Percentiles rank a stretch among this genome's conserved stretches.
Conservation (phyloP, 768 basidiomycete species). For the Suillus americanus region DNA sequence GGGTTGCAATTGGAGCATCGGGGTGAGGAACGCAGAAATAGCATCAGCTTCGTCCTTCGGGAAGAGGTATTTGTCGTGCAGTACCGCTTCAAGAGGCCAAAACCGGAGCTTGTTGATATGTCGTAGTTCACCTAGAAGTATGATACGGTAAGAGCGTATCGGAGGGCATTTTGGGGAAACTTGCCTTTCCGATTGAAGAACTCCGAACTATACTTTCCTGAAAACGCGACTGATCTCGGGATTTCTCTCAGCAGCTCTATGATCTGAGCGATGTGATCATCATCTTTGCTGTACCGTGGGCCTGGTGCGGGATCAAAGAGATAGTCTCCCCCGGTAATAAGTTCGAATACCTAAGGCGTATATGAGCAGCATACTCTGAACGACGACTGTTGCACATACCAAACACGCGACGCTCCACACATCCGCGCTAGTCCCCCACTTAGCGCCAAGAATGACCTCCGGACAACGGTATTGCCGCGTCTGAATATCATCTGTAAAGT, state of each 20-base stretch:
- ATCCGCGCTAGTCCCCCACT: constrained; percentile 95
- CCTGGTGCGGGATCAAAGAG: constrained; percentile 97
- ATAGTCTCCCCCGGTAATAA: constrained; percentile 96
- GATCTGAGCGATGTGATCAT: constrained; percentile 97
- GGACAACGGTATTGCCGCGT: constrained; percentile 97
- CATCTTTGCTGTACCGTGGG: constrained; percentile 93
- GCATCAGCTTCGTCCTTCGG: constrained; percentile 77
- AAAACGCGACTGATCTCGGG: constrained; percentile 77
- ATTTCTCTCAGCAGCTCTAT: constrained; percentile 94
- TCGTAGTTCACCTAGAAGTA: constrained; percentile 68
- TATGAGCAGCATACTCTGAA: constrained; percentile 1
- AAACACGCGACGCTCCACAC: constrained; percentile 97
- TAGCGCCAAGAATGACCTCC: constrained; percentile 94
- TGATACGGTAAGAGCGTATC: background rate
- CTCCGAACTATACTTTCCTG: constrained; percentile 90
- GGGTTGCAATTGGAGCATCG: constrained; percentile 89
- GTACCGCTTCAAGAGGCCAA: constrained; percentile 81
- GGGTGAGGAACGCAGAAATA: constrained; percentile 77
- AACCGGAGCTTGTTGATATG: constrained; percentile 93
- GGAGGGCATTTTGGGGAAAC: constrained; percentile 15
- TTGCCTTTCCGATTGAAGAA: constrained; percentile 96
- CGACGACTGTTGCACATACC: constrained; percentile 38
- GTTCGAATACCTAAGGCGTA: constrained; percentile 78
- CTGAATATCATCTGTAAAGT: constrained; percentile 98
- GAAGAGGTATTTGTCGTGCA: constrained; percentile 96